Evolutionary conservation across 495 filamentous ascomycete genomes (phyloP).

Genomic region (Hypoxylon cercidicola): DNA sequence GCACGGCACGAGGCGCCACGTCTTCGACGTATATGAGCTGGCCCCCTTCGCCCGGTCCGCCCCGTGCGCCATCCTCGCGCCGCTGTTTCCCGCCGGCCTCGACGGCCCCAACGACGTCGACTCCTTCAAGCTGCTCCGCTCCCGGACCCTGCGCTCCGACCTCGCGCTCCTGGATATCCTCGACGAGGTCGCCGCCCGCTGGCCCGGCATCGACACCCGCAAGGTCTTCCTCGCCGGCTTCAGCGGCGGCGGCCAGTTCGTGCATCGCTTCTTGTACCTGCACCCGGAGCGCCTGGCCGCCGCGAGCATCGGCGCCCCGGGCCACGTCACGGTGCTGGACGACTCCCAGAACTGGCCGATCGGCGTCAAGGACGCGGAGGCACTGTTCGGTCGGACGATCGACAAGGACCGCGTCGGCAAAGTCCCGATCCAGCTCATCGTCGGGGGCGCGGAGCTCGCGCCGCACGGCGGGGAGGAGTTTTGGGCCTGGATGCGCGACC

Average conservation of each 20-base stretch:
- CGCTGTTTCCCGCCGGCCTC: constrained; percentile 40
- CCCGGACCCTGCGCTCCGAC: constrained; percentile 36
- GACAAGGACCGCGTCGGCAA: constrained; percentile 29
- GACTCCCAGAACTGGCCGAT: constrained; percentile 34
- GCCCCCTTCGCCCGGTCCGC: constrained; percentile 37
- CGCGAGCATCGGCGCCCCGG: constrained; percentile 45
- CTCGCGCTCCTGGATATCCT: constrained; percentile 38
- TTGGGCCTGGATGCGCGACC: constrained; percentile 35
- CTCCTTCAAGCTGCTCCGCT: constrained; percentile 39
- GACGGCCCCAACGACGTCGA: constrained; percentile 41
- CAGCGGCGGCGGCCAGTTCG: constrained; percentile 47
- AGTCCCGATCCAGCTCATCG: constrained; percentile 41
- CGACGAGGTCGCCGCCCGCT: constrained; percentile 38
- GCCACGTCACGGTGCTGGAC: constrained; percentile 33
- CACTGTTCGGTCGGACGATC: constrained; percentile 30
- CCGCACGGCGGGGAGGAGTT: constrained; percentile 38
- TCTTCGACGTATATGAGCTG: constrained; percentile 29
- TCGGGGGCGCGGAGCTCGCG: constrained; percentile 34
- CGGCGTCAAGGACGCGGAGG: constrained; percentile 37
- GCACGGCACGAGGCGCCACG: constrained; percentile 39
- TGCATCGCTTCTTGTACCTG: constrained; percentile 45
- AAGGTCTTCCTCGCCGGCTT: constrained; percentile 46
- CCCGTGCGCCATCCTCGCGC: constrained; percentile 36
- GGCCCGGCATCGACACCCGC: constrained; percentile 42
- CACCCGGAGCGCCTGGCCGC: constrained; percentile 42